These are phyloP conservation scores for Funneliformis mosseae DNA, from an alignment of 192 early-diverging fungal genomes.

Conservation along the genomic window DNA sequence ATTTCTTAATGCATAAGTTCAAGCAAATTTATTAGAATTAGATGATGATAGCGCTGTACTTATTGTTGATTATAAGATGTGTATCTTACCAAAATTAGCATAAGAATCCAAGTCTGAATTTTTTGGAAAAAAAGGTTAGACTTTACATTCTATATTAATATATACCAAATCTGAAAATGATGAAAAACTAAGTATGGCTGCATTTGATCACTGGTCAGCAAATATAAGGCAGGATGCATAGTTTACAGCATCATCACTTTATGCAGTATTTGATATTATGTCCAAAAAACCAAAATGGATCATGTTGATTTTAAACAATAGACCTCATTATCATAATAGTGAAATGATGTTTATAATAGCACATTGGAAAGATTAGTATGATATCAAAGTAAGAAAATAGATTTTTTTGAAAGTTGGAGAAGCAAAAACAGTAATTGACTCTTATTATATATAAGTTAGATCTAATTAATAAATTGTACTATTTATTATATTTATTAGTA, in stretches of 20 bases:
- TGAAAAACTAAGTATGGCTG: background rate
- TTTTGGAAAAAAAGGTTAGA: background rate
- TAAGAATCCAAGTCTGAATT: background rate
- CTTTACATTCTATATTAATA: background rate
- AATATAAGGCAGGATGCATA: background rate
- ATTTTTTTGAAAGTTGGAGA: too few species aligned
- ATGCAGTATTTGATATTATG: background rate
- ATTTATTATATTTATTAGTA: too few species aligned
- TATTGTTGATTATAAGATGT: slow-evolving; percentile 9
- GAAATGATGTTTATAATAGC: too few species aligned
- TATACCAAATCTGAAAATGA: background rate
- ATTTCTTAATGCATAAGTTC: background rate
- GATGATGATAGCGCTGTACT: background rate
- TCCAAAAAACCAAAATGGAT: slow-evolving; percentile 1
- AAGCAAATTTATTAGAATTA: background rate
- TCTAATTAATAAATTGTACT: too few species aligned
- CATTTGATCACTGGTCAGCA: background rate
- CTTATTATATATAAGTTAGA: too few species aligned
- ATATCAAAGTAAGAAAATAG: too few species aligned
- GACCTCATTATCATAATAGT: too few species aligned
- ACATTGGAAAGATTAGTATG: too few species aligned
- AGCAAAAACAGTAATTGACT: too few species aligned
- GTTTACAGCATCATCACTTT: slow-evolving; percentile 1
- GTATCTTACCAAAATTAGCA: background rate
- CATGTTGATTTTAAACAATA: background rate